These are phyloP conservation scores for Acidomyces sp. DNA, from an alignment of 495 filamentous ascomycete genomes.

Conservation along the genomic window DNA sequence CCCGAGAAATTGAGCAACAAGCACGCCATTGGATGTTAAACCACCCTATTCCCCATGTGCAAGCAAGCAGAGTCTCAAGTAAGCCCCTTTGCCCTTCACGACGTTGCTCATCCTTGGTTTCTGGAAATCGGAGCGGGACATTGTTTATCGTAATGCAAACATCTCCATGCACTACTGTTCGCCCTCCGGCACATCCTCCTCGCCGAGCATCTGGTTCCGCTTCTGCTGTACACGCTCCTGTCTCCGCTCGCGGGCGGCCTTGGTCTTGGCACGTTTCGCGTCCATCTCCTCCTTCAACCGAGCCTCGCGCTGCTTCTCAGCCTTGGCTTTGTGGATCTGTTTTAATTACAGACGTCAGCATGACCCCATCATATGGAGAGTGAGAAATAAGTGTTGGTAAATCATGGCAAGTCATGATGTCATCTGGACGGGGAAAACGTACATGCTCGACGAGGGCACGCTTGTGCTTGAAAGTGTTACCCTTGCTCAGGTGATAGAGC, in stretches of 20 bases:
- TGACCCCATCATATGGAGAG: not conserved
- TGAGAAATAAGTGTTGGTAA: slow-evolving; percentile 6
- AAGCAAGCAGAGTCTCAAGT: too few species aligned
- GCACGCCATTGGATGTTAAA: too few species aligned
- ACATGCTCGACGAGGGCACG: slow-evolving; percentile 98
- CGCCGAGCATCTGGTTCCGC: slow-evolving; percentile 68
- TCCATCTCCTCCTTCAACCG: slow-evolving; percentile 98
- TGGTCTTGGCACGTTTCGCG: slow-evolving; percentile 97
- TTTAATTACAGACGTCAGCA: not conserved
- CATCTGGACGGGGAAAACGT: slow-evolving; percentile 38
- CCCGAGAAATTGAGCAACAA: too few species aligned
- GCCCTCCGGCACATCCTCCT: slow-evolving; percentile 36
- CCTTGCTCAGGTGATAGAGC: slow-evolving; percentile 98
- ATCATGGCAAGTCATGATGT: slow-evolving; percentile 22
- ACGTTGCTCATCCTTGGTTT: slow-evolving; percentile 3
- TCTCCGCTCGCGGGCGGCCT: slow-evolving; percentile 96
- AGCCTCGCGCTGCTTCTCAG: slow-evolving; percentile 91
- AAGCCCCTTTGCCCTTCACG: too few species aligned
- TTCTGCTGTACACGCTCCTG: slow-evolving; percentile 76
- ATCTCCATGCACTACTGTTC: slow-evolving; percentile 1
- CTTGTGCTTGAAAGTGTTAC: slow-evolving; percentile 99
- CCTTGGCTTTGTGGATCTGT: slow-evolving; percentile 99
- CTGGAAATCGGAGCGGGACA: not conserved
- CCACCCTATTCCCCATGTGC: too few species aligned
- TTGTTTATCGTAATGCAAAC: not conserved